phyloP scores from a whole-genome alignment of 805 yeast species.

The Ogataea parapolymorpha region DNA sequence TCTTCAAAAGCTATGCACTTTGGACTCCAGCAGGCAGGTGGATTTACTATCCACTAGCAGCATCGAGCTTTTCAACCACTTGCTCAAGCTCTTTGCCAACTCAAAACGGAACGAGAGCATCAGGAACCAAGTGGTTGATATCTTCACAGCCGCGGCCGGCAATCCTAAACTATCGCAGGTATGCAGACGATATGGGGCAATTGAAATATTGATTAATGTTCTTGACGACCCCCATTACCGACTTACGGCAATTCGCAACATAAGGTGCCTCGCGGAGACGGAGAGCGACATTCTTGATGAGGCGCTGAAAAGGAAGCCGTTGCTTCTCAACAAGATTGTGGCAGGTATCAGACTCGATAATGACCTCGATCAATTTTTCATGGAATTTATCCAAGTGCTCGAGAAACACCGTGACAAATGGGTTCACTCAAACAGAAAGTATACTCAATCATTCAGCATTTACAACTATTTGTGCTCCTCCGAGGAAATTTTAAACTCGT shows the following conservation, averaged over 20 bases:
- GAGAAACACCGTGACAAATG: slow-evolving; percentile 5
- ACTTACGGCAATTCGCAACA: slow-evolving; percentile 8
- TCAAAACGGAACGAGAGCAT: slow-evolving; percentile 5
- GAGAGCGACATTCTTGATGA: slow-evolving; percentile 18
- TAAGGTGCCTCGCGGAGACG: slow-evolving; percentile 7
- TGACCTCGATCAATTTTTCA: slow-evolving; percentile 12
- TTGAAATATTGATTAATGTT: slow-evolving; percentile 16
- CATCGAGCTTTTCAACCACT: slow-evolving; percentile 13
- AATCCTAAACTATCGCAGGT: slow-evolving; percentile 7
- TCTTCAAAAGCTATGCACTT: slow-evolving; percentile 13
- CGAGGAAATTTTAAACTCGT: slow-evolving; percentile 15
- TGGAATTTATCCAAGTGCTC: slow-evolving; percentile 9
- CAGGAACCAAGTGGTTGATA: slow-evolving; percentile 10
- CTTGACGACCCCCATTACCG: slow-evolving; percentile 14
- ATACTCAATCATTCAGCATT: slow-evolving; percentile 9
- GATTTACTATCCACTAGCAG: slow-evolving; percentile 18
- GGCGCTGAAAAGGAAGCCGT: slow-evolving; percentile 12
- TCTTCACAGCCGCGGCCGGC: slow-evolving; percentile 17
- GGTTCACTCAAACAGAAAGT: slow-evolving; percentile 5
- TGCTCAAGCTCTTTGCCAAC: slow-evolving; percentile 8
- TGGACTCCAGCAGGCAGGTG: slow-evolving; percentile 13
- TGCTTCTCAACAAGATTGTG: slow-evolving; percentile 12
- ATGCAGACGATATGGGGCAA: slow-evolving; percentile 14
- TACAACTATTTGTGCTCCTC: slow-evolving; percentile 19
- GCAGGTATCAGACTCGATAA: slow-evolving; percentile 11